Conservation (phyloP, 495 filamentous ascomycete species). For the Lasiosphaeria miniovina region DNA sequence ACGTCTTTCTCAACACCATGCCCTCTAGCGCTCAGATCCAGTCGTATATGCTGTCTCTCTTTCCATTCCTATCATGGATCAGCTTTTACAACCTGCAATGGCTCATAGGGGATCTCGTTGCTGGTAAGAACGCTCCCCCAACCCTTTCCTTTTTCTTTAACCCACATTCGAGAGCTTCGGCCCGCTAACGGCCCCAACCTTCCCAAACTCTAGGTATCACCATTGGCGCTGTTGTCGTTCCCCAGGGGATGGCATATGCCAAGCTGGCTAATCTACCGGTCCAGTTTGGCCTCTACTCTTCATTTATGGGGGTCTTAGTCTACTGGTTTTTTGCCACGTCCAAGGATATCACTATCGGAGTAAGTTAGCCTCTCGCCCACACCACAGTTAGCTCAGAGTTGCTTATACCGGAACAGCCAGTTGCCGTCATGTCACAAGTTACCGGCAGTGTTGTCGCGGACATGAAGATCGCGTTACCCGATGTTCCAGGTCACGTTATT, state of each 20-base stretch:
- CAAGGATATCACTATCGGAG: conserved; percentile 98
- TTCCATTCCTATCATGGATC: conserved; percentile 90
- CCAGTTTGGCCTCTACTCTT: conserved; percentile 91
- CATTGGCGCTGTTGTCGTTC: conserved; percentile 92
- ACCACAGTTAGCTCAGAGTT: neutral
- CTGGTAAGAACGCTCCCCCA: conserved; percentile 56
- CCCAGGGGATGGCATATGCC: conserved; percentile 97
- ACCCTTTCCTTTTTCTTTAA: neutral
- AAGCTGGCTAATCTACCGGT: conserved; percentile 71
- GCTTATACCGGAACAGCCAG: conserved; percentile 57
- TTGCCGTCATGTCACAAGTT: conserved; percentile 92
- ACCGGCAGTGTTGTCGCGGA: conserved; percentile 74
- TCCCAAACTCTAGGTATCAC: conserved; percentile 64
- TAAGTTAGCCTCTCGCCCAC: conserved; percentile 44
- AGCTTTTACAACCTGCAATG: conserved; percentile 82
- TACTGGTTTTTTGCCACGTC: conserved; percentile 99
- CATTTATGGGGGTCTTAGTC: conserved; percentile 92
- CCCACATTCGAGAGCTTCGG: neutral
- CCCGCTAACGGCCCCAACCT: too few species aligned
- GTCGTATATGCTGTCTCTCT: conserved; percentile 64
- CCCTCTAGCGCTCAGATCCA: conserved; percentile 55
- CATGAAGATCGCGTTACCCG: conserved; percentile 53
- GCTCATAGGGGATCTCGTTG: conserved; percentile 84
- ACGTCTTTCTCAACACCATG: conserved; percentile 63
- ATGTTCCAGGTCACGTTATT: conserved; percentile 59